A percentile compares a stretch with the other conserved stretches of the same genome.
phyloP scores from a whole-genome alignment of 345 rosid species.

The Salix exigua region DNA sequence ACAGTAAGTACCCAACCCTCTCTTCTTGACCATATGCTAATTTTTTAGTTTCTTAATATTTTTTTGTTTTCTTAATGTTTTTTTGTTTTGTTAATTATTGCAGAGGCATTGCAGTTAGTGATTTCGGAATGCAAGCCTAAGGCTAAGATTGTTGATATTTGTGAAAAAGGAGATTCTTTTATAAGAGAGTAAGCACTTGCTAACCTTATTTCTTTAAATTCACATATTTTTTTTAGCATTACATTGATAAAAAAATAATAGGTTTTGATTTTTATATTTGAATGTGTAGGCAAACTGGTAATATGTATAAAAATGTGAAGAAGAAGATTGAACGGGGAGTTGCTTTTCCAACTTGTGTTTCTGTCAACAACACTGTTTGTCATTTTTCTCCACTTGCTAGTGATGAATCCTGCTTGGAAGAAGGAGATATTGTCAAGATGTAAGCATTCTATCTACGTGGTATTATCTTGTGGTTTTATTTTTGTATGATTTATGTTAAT shows the following conservation, averaged over 20 bases:
- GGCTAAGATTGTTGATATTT: constrained; percentile 80
- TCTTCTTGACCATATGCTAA: neutral
- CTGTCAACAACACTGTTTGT: constrained; percentile 80
- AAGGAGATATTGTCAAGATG: constrained; percentile 88
- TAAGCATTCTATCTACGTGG: constrained; percentile 29
- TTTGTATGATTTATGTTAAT: neutral
- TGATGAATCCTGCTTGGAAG: constrained; percentile 72
- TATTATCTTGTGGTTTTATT: neutral
- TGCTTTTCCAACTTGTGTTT: constrained; percentile 91
- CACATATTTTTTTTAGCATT: neutral
- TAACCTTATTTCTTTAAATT: neutral
- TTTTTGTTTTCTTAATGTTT: neutral
- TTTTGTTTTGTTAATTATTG: neutral
- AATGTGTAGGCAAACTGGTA: constrained; percentile 65
- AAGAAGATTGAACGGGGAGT: constrained; percentile 90
- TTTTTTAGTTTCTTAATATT: neutral
- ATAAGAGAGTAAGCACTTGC: constrained; percentile 69
- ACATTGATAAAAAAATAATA: neutral
- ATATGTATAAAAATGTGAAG: constrained; percentile 90
- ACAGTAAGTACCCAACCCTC: constrained; percentile 44
- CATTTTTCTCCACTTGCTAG: constrained; percentile 91
- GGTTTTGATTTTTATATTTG: neutral
- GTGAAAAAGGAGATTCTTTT: constrained; percentile 82
- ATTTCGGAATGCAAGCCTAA: constrained; percentile 74
- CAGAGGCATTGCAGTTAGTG: constrained; percentile 84